phyloP scores from a whole-genome alignment of 225 moss, liverwort and hornwort species.

The Rhytidiadelphus loreus region DNA sequence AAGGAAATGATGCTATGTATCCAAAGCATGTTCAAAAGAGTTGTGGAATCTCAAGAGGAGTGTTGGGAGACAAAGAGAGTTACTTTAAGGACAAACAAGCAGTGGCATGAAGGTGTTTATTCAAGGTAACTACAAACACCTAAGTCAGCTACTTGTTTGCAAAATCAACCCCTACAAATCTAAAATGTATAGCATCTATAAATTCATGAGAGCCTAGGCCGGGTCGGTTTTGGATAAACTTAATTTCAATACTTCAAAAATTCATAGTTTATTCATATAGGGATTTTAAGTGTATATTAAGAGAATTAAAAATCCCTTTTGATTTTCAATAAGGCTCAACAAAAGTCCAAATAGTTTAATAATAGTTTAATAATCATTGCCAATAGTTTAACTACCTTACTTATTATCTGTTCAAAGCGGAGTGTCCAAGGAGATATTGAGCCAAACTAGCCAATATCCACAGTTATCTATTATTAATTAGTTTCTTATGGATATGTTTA shows the following conservation, averaged over 20 bases:
- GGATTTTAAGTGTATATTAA: no score
- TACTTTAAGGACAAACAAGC: background rate
- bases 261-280: no score
- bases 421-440: no score
- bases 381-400: no score
- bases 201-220: background rate
- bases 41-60: background rate
- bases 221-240: fast-evolving
- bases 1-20: background rate
- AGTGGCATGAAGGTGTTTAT: background rate
- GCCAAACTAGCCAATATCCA: no score
- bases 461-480: background rate
- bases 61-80: background rate
- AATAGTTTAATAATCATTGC: no score
- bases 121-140: background rate
- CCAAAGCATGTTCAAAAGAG: background rate
- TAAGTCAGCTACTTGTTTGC: background rate
- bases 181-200: fast-evolving
- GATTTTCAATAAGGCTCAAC: no score
- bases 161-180: background rate
- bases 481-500: no score
- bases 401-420: no score
- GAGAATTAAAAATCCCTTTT: no score
- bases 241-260: no score
- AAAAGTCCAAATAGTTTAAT: no score